These are phyloP conservation scores for Aureobasidium sp. DNA, from an alignment of 2,329 filamentous ascomycete species.

Conservation along the genomic window DNA sequence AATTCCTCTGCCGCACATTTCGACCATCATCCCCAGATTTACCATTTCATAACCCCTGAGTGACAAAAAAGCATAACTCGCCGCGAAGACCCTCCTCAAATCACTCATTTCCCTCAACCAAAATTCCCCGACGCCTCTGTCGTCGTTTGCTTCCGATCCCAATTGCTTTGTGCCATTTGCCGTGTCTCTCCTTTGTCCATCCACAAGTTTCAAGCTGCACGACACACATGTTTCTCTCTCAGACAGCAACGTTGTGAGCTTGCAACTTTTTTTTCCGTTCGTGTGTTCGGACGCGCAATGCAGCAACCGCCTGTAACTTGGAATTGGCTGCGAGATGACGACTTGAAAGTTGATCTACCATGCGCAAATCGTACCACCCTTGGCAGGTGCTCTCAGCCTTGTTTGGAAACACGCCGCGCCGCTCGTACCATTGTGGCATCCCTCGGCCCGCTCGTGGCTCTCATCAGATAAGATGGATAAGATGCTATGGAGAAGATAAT, in stretches of 20 bases:
- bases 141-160: background rate
- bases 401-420: background rate
- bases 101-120: conserved; percentile 14
- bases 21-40: conserved; percentile 7
- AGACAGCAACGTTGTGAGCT: background rate
- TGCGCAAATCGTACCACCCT: conserved; percentile 8
- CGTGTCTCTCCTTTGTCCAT: conserved; percentile 3
- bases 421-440: conserved; percentile 10
- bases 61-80: conserved; percentile 8
- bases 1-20: background rate
- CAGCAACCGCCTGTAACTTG: background rate
- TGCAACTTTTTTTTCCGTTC: background rate
- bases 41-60: conserved; percentile 11
- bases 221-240: background rate
- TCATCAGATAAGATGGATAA: conserved; percentile 14
- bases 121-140: conserved; percentile 8
- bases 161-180: background rate
- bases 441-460: background rate
- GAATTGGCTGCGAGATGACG: conserved; percentile 1
- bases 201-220: background rate
- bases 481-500: background rate
- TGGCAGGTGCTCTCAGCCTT: background rate
- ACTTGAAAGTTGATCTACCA: background rate
- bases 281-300: background rate
- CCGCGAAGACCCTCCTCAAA: background rate